phyloP scores from a whole-genome alignment of 1,284 basidiomycete species.

The Cryptococcus sp. region DNA sequence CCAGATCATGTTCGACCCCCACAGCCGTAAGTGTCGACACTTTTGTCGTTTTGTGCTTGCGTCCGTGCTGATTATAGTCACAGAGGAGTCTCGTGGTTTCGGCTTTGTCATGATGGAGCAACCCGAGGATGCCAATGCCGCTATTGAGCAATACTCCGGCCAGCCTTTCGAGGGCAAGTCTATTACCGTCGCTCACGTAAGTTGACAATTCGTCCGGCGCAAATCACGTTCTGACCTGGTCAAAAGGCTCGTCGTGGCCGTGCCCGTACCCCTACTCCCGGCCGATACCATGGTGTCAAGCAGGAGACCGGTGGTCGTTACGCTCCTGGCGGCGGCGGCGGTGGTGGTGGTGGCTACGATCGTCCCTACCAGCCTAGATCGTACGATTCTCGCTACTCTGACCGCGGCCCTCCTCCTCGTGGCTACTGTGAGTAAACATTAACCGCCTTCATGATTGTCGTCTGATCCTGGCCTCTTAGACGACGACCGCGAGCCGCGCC shows the following conservation, averaged over 20 bases:
- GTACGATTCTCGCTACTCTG: conserved; percentile 49
- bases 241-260: conserved; percentile 84
- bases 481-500: conserved; percentile 59
- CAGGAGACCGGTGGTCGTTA: conserved; percentile 32
- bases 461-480: conserved; percentile 20
- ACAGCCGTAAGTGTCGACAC: conserved; percentile 66
- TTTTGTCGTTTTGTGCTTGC: background rate
- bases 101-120: conserved; percentile 96
- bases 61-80: background rate
- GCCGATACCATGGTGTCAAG: conserved; percentile 70
- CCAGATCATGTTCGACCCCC: conserved; percentile 95
- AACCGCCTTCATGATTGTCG: background rate
- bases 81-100: conserved; percentile 86
- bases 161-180: conserved; percentile 83
- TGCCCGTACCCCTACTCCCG: conserved; percentile 92
- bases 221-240: background rate
- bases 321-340: conserved; percentile 25
- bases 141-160: conserved; percentile 77
- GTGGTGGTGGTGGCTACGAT: too few relatives aligned
- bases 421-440: conserved; percentile 27
- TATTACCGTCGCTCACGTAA: conserved; percentile 82
- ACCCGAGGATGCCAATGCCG: conserved; percentile 82
- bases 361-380: conserved; percentile 52
- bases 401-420: conserved; percentile 34
- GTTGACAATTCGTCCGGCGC: conserved; percentile 14